A percentile compares a stretch with the other conserved stretches of the same genome.
Conservation (phyloP, 768 basidiomycete genomes). For the Mycena alexandri region DNA sequence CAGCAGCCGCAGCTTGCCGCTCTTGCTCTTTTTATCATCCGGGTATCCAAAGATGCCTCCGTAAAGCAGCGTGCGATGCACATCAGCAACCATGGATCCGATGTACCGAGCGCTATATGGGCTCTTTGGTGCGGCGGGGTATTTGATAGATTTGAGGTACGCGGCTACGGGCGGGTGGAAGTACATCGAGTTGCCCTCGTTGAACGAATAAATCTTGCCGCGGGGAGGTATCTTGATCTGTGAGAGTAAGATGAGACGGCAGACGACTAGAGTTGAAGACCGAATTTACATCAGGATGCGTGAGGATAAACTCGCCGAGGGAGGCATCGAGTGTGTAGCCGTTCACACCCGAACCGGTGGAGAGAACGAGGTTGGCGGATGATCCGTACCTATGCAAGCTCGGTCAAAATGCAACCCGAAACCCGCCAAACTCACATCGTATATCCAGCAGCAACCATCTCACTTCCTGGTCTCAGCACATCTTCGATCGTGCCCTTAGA, state of each 20-base stretch:
- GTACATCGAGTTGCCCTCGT: constrained; percentile 97
- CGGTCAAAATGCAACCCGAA: constrained; percentile 1
- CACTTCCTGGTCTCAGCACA: constrained; percentile 91
- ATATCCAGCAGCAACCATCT: constrained; percentile 99
- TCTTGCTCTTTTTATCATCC: constrained; percentile 97
- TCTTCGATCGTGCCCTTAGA: constrained; percentile 87
- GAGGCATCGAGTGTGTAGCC: constrained; percentile 97
- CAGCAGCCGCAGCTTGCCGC: constrained; percentile 91
- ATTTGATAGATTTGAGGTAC: constrained; percentile 94
- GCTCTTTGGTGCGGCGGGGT: constrained; percentile 78
- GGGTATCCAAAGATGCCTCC: constrained; percentile 99
- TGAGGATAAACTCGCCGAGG: constrained; percentile 98
- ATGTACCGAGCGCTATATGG: constrained; percentile 96
- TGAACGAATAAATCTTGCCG: constrained; percentile 99
- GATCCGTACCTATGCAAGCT: constrained; percentile 75
- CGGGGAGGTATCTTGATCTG: constrained; percentile 93
- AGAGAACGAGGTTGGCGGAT: constrained; percentile 95
- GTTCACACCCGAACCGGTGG: constrained; percentile 95
- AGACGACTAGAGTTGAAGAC: constrained; percentile 1
- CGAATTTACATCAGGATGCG: constrained; percentile 87
- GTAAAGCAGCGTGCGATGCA: constrained; percentile 95
- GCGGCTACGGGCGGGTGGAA: constrained; percentile 85
- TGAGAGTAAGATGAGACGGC: constrained; percentile 24
- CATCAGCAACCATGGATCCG: constrained; percentile 99
- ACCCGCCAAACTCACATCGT: constrained; percentile 78